Evolutionary conservation across 2,329 filamentous ascomycete species (phyloP), one percentile per base, ranked within the genome.

Genomic region (Pseudogymnoascus sp.): DNA sequence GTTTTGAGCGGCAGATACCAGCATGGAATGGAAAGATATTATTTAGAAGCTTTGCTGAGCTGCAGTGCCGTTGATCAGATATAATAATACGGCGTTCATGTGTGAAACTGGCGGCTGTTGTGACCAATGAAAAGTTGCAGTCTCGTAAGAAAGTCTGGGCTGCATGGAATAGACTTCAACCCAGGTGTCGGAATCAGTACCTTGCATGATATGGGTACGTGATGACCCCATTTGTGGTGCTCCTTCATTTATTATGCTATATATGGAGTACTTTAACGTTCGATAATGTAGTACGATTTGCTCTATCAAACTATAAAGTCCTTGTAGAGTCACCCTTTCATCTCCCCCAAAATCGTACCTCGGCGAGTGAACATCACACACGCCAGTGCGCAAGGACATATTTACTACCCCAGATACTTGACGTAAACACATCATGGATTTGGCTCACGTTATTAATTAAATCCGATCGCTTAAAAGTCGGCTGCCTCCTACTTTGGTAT

Each of bases 1-100:
- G 59, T 42, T 61, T 61, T 60, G 57, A 42, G 59, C 59, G 59
- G 59, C 59, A 61, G 59, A 61, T 61, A 61, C 59, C 59, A 61
- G 59, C 50, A 57, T 57, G 50, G 28, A 57, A 57, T 33, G 50
- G 50, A 57, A 57, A 28, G 26, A 57, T 11, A 57, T 57, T 33
- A 33, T 33, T 57, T 57, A 57, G 50, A 33, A 33, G 28, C 28
- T 33, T 33, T 28, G 47, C 44, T 50, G 44, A 50, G 19, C 42
- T 26, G 21, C 26, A 10, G 50, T 57, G 50, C 50, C 6, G 26
- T 57, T 33, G 28, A 33, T 33, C n/a, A n/a, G 9, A 31, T 26
- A 31, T 28, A 31, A 8, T 33, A 57, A 13, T 33, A 13, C 33
- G 28, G n/a, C 9, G n/a, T 33, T 57, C 17, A 15, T 33, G 33